A percentile compares a stretch with the other conserved stretches of the same genome.
phyloP scores from a whole-genome alignment of 2,329 filamentous ascomycete species.

The Talaromyces funiculosus region DNA sequence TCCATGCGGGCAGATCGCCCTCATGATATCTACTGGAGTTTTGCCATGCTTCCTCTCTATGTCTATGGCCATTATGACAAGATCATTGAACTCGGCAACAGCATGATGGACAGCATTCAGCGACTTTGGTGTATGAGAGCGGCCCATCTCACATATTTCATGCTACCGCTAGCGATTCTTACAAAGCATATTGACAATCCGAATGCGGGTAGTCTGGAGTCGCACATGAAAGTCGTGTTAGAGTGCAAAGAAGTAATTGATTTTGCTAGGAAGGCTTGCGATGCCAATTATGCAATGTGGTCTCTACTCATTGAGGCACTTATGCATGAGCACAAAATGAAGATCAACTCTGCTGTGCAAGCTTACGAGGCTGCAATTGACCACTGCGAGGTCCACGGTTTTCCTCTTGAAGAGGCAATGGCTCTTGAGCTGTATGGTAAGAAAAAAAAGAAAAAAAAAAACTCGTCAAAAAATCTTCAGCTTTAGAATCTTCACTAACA shows the following conservation, averaged over 20 bases:
- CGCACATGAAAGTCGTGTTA: constrained; percentile 45
- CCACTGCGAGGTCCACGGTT: constrained; percentile 54
- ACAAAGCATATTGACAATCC: constrained; percentile 41
- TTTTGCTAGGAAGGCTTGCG: constrained; percentile 47
- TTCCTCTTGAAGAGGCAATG: constrained; percentile 55
- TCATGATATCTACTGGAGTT: constrained; percentile 52
- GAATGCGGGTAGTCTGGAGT: constrained; percentile 37
- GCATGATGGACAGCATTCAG: constrained; percentile 37
- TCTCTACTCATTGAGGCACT: constrained; percentile 52
- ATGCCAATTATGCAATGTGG: constrained; percentile 57
- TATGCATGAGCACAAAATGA: constrained; percentile 45
- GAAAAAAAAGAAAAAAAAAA: constrained; percentile 7
- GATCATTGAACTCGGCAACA: constrained; percentile 38
- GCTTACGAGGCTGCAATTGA: constrained; percentile 49
- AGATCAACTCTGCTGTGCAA: constrained; percentile 43
- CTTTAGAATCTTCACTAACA: neutral
- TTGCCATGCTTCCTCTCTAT: constrained; percentile 43
- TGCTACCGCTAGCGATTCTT: constrained; percentile 40
- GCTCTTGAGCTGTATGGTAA: constrained; percentile 55
- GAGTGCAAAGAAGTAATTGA: constrained; percentile 50
- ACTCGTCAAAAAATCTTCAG: neutral
- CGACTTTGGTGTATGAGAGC: constrained; percentile 44
- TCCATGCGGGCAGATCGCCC: constrained; percentile 47
- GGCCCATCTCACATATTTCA: constrained; percentile 41
- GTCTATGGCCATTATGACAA: constrained; percentile 43